Conservation (phyloP, 129 eudicot genomes). For the Heracleum sosnowskyi region DNA sequence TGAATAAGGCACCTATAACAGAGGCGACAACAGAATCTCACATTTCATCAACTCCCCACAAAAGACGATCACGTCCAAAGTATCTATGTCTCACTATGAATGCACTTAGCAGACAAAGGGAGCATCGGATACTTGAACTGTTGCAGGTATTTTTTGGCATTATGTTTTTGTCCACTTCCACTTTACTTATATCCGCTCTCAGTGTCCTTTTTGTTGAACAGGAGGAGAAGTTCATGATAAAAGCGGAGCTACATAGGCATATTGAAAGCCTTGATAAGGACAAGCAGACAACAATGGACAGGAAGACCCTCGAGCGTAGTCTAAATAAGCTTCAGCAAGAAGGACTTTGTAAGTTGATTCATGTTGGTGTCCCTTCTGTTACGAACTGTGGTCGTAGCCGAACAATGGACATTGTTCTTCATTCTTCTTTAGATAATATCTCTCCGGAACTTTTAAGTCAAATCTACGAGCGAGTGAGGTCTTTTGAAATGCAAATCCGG, state of each 20-base stretch:
- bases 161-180: slow-evolving; percentile 12
- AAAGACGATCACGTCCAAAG: slow-evolving; percentile 40
- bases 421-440: slow-evolving; percentile 46
- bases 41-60: slow-evolving; percentile 23
- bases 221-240: slow-evolving; percentile 75
- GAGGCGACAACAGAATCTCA: slow-evolving; percentile 23
- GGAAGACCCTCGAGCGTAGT: slow-evolving; percentile 63
- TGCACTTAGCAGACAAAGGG: slow-evolving; percentile 49
- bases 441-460: slow-evolving; percentile 48
- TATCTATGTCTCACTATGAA: slow-evolving; percentile 62
- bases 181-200: background rate
- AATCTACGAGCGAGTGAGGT: slow-evolving; percentile 63
- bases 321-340: slow-evolving; percentile 66
- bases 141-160: slow-evolving; percentile 44
- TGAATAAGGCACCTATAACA: slow-evolving; percentile 18
- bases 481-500: slow-evolving; percentile 58
- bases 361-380: slow-evolving; percentile 55
- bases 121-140: slow-evolving; percentile 66
- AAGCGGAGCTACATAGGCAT: slow-evolving; percentile 63
- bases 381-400: slow-evolving; percentile 64
- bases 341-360: slow-evolving; percentile 67
- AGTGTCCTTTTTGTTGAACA: slow-evolving; percentile 19
- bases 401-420: slow-evolving; percentile 58
- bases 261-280: slow-evolving; percentile 72
- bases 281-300: slow-evolving; percentile 59